These are phyloP conservation scores for Fusarium sp. DNA, from an alignment of 2,329 filamentous ascomycete species.

Conservation along the genomic window DNA sequence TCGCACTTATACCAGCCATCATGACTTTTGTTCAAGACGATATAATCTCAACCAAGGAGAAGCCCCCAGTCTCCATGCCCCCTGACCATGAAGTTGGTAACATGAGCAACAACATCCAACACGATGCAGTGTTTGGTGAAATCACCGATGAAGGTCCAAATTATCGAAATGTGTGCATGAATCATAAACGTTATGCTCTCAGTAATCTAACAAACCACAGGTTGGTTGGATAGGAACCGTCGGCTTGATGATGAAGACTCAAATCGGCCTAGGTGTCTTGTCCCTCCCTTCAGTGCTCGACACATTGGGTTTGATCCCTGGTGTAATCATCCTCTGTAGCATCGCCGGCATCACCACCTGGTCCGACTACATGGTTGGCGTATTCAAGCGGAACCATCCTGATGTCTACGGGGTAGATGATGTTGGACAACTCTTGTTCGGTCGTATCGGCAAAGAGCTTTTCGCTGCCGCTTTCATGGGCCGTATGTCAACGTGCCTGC, in stretches of 20 bases:
- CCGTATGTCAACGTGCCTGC: neutral
- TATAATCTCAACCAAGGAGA: neutral
- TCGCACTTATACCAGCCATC: neutral
- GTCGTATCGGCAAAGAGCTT: neutral
- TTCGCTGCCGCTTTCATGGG: neutral
- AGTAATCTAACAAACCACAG: neutral
- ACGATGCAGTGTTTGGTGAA: neutral
- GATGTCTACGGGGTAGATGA: neutral
- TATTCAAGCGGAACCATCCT: neutral
- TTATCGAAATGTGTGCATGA: neutral
- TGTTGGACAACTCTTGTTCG: neutral
- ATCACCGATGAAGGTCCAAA: neutral
- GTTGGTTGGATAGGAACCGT: neutral
- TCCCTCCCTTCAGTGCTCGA: neutral
- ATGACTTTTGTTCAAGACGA: neutral
- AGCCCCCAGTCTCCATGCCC: neutral
- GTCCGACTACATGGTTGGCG: neutral
- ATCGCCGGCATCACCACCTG: neutral
- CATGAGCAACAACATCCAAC: neutral
- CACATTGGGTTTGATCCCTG: neutral
- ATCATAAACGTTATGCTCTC: too few relatives aligned
- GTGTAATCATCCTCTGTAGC: neutral
- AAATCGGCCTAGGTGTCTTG: neutral
- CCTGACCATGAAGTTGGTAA: neutral
- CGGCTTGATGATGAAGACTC: neutral